A percentile compares a stretch with the other conserved stretches of the same genome.
Conservation (phyloP, 1,284 basidiomycete genomes). For the Acaromyces ingoldii region DNA sequence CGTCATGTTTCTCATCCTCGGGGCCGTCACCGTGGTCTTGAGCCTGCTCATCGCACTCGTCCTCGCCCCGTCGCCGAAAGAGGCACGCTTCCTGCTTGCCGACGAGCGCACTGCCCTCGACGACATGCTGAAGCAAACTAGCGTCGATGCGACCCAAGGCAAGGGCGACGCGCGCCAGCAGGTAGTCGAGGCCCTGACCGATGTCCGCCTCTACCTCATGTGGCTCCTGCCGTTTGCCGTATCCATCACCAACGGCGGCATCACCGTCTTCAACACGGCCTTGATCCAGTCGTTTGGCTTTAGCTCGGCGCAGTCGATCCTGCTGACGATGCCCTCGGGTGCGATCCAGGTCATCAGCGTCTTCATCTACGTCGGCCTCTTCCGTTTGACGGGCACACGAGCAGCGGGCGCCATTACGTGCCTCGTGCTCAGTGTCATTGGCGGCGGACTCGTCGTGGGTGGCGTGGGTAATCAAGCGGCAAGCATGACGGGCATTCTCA, state of each 20-base stretch:
- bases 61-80: not conserved
- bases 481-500: no score
- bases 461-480: no score
- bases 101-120: not conserved
- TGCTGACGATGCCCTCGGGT: not conserved
- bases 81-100: not conserved
- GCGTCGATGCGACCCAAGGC: not conserved
- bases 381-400: not conserved
- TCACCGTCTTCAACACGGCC: not conserved
- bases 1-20: constrained; percentile 42
- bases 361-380: not conserved
- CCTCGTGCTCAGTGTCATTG: not conserved
- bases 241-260: not conserved
- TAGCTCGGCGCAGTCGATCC: not conserved
- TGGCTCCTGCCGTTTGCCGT: not conserved
- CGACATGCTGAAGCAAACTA: not conserved
- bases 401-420: not conserved
- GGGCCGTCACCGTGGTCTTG: constrained; percentile 26
- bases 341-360: not conserved
- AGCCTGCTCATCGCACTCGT: constrained; percentile 9
- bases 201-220: not conserved
- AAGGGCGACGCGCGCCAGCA: not conserved
- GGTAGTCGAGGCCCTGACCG: not conserved
- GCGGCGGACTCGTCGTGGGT: not conserved
- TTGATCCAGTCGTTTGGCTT: not conserved